These are phyloP conservation scores for Dalbergia cochinchinensis DNA, from an alignment of 306 rosid species.

Conservation along the genomic window DNA sequence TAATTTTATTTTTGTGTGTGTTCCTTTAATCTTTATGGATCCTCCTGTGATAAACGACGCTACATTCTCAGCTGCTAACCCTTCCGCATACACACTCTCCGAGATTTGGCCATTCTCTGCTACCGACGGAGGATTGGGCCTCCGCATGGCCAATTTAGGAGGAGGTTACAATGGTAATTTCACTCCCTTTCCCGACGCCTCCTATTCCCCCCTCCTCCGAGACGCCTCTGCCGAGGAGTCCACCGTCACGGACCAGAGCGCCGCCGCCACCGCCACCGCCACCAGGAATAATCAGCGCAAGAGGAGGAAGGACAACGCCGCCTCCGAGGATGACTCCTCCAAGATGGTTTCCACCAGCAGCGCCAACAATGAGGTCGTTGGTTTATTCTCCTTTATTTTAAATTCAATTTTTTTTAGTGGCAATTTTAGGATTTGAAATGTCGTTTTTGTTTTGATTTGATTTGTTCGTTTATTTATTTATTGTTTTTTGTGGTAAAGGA, in stretches of 20 bases:
- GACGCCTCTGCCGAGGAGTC: slow-evolving; percentile 78
- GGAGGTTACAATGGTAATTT: slow-evolving; percentile 35
- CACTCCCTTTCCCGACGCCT: slow-evolving; percentile 52
- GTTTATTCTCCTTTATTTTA: slow-evolving; percentile 33
- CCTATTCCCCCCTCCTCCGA: slow-evolving; percentile 43
- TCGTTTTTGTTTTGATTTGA: neutral
- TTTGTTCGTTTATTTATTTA: slow-evolving; percentile 22
- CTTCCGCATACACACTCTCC: slow-evolving; percentile 70
- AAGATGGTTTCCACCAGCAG: slow-evolving; percentile 66
- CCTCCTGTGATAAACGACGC: slow-evolving; percentile 79
- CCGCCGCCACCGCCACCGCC: neutral
- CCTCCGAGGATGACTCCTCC: slow-evolving; percentile 77
- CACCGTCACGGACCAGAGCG: slow-evolving; percentile 69
- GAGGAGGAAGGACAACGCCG: slow-evolving; percentile 61
- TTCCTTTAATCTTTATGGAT: slow-evolving; percentile 56
- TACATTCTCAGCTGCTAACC: slow-evolving; percentile 75
- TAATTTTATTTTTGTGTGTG: too few relatives aligned
- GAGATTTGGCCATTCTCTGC: slow-evolving; percentile 77
- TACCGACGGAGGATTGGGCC: slow-evolving; percentile 55
- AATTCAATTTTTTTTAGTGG: neutral
- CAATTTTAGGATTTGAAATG: neutral
- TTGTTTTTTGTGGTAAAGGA: neutral
- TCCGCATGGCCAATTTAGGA: slow-evolving; percentile 48
- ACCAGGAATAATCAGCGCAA: slow-evolving; percentile 54
- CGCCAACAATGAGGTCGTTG: slow-evolving; percentile 71